Evolutionary conservation across 1,284 basidiomycete genomes (phyloP), one percentile per base, ranked within the genome.

Genomic region (Moniliophthora roreri): DNA sequence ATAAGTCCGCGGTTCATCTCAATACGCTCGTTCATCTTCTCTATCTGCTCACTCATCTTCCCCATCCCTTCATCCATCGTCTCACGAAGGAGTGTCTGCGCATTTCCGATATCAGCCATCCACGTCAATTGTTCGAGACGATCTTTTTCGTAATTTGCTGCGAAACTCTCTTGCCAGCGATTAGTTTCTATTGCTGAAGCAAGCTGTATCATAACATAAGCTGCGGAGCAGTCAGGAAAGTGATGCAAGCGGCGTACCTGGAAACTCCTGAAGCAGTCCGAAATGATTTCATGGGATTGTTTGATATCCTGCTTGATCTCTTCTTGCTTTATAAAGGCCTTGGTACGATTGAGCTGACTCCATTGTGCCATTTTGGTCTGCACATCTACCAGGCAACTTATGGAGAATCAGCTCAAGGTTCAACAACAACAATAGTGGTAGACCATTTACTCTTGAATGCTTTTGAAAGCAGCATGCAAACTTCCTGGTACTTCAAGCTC

Each of bases 101-200:
- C 59, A 55, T 76, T 70, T 48, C 66, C 62, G 49, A 80, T 72
- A 47, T 74, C 70, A 24, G 75, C 71, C 1, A 82, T 65, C 47
- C 66, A 72, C 13, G 60, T 55, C 13, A 77, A 39, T 20, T 77
- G 60, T 50, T 79, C 73, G 2, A 59, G 53, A 45, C 74, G 70
- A 56, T 81, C 78, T 15, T 62, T 64, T 55, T 68, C 62, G 15
- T 58, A 59, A 34, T 69, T 74, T 4, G 58, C 59, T 28, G 62
- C 60, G 52, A 79, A 72, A 18, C 72, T 68, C 1, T 58, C 56
- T 58, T 79, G 78, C 80, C 80, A 82, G n/a, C 62, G 60, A 36
- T 70, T 73, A 6, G 75, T 69, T 39, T 75, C 73, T 13, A 75
- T 60, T 24, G 71, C 68, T 10, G 77, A 74, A n/a, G 64, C 64